A percentile compares a stretch with the other conserved stretches of the same genome.
These are phyloP conservation scores for Fusarium sp. DNA, from an alignment of 2,329 filamentous ascomycete species.

Conservation along the genomic window DNA sequence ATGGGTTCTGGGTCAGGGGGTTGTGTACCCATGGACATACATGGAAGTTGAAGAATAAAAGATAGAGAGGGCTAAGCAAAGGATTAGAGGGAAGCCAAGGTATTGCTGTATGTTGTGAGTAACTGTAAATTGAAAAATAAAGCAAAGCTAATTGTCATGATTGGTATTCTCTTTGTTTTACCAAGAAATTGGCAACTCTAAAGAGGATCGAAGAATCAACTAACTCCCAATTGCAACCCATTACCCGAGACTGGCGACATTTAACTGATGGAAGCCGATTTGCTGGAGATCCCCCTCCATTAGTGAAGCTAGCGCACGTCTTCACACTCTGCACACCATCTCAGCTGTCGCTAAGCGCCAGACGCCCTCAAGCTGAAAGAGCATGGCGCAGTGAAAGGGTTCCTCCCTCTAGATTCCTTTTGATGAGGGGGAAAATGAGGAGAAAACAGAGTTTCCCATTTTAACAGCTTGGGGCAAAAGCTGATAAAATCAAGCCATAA, in stretches of 20 bases:
- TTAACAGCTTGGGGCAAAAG: slow-evolving; percentile 13
- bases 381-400: slow-evolving; percentile 7
- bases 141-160: neutral
- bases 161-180: neutral
- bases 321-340: slow-evolving; percentile 39
- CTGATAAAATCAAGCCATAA: slow-evolving; percentile 9
- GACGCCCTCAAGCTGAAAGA: slow-evolving; percentile 24
- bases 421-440: slow-evolving; percentile 28
- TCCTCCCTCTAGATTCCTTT: neutral
- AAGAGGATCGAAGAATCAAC: slow-evolving; percentile 7
- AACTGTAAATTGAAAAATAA: neutral
- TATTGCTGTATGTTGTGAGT: slow-evolving; percentile 2
- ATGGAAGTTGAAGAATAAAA: neutral
- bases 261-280: slow-evolving; percentile 28
- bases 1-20: slow-evolving; percentile 25
- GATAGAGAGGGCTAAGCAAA: slow-evolving; percentile 2
- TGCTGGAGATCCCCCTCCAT: slow-evolving; percentile 25
- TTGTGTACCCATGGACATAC: neutral
- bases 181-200: slow-evolving; percentile 4
- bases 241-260: slow-evolving; percentile 23
- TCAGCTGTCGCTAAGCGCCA: slow-evolving; percentile 43
- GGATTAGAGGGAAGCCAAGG: neutral
- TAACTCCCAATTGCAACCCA: slow-evolving; percentile 3
- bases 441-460: slow-evolving; percentile 26
- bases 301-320: slow-evolving; percentile 26